These are phyloP conservation scores for Aspergillus spinulosporus DNA, from an alignment of 2,329 filamentous ascomycete genomes.

Conservation along the genomic window DNA sequence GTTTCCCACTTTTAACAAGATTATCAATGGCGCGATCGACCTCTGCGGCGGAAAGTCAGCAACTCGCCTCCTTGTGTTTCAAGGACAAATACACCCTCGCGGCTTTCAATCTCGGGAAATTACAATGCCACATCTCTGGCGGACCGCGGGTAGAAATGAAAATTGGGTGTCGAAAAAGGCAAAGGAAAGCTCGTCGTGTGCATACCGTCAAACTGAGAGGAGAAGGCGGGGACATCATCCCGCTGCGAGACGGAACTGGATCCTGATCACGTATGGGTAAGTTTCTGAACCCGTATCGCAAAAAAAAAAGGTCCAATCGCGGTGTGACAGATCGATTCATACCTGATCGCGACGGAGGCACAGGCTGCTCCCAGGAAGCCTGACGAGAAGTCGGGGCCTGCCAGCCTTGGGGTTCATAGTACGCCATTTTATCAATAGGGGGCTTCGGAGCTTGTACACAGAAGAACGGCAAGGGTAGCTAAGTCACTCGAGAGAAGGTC, in stretches of 20 bases:
- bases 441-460: slow-evolving; percentile 20
- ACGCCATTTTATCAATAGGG: slow-evolving; percentile 56
- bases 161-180: not conserved
- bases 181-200: slow-evolving; percentile 1
- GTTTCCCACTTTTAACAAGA: slow-evolving; percentile 93
- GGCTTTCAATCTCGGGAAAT: not conserved
- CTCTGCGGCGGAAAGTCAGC: slow-evolving; percentile 59
- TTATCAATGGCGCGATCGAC: slow-evolving; percentile 96
- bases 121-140: not conserved
- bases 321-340: slow-evolving; percentile 32
- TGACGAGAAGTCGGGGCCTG: slow-evolving; percentile 61
- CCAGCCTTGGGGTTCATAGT: slow-evolving; percentile 69
- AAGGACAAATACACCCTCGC: not conserved
- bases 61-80: slow-evolving; percentile 1
- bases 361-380: slow-evolving; percentile 71
- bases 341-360: slow-evolving; percentile 72
- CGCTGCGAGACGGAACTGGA: slow-evolving; percentile 72
- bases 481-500: slow-evolving; percentile 27
- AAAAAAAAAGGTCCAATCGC: slow-evolving; percentile 3
- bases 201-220: slow-evolving; percentile 87
- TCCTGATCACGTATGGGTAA: slow-evolving; percentile 49
- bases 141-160: not conserved
- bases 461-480: slow-evolving; percentile 23
- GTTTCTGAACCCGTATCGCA: slow-evolving; percentile 21
- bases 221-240: slow-evolving; percentile 76